Percentiles rank a stretch among this genome's conserved stretches.
phyloP scores from a whole-genome alignment of 129 eudicot species.

The Saposhnikovia divaricata region DNA sequence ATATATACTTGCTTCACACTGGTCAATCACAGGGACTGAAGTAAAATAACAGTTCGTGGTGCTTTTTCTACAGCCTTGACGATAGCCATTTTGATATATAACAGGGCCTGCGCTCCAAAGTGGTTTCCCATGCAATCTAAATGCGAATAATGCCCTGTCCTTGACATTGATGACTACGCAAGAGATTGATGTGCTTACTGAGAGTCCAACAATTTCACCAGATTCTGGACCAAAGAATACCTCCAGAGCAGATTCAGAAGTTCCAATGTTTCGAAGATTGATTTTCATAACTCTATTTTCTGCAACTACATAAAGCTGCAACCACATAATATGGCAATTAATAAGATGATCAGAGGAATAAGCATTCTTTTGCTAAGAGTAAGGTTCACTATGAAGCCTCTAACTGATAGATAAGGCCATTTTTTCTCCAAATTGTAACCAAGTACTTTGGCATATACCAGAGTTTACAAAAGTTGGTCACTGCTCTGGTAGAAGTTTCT shows the following conservation, averaged over 20 bases:
- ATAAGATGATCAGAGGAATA: background rate
- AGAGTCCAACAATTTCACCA: constrained; percentile 63
- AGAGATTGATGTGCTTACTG: constrained; percentile 58
- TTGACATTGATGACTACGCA: constrained; percentile 56
- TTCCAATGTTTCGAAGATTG: constrained; percentile 24
- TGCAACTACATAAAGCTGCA: constrained; percentile 78
- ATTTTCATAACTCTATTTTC: constrained; percentile 63
- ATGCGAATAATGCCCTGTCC: constrained; percentile 67
- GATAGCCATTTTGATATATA: constrained; percentile 47
- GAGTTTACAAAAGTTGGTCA: background rate
- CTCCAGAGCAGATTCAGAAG: constrained; percentile 44
- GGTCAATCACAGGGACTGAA: constrained; percentile 66
- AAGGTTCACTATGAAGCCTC: background rate
- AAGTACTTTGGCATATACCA: background rate
- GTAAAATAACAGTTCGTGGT: constrained; percentile 59
- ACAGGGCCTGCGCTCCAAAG: constrained; percentile 72
- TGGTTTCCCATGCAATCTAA: constrained; percentile 44
- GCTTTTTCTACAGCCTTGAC: constrained; percentile 78
- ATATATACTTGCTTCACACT: constrained; percentile 81
- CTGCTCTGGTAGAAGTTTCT: background rate
- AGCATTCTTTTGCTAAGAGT: background rate
- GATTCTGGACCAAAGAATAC: constrained; percentile 59
- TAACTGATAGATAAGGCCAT: background rate
- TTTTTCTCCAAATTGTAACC: background rate
- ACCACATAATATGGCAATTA: constrained; percentile 12